Evolutionary conservation across 257 asterid genomes (phyloP).

Genomic region (Primulina eburnea): DNA sequence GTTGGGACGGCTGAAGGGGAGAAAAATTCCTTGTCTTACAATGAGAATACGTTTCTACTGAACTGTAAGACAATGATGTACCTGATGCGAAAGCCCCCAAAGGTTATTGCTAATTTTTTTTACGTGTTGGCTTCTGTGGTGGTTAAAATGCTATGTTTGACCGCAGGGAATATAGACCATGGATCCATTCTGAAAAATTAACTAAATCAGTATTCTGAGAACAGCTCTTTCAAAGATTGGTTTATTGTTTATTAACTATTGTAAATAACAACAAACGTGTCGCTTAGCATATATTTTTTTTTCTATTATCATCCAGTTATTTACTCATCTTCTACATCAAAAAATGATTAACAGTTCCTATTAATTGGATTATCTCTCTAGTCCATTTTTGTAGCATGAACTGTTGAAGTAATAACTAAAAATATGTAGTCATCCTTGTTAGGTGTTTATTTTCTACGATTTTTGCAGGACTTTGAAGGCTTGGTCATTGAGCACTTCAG

Average conservation of each 20-base stretch:
- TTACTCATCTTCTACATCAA: not conserved
- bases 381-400: not conserved
- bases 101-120: slow-evolving; percentile 48
- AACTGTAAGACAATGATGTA: slow-evolving; percentile 97
- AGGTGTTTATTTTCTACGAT: not conserved
- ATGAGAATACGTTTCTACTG: slow-evolving; percentile 87
- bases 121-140: slow-evolving; percentile 6
- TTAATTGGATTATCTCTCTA: not conserved
- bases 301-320: not conserved
- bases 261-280: not conserved
- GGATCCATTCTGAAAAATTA: not conserved
- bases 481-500: slow-evolving; percentile 74
- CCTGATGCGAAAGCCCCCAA: slow-evolving; percentile 85
- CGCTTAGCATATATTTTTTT: not conserved
- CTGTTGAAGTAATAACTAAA: not conserved
- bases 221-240: not conserved
- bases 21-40: slow-evolving; percentile 90
- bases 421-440: not conserved
- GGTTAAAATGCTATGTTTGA: not conserved
- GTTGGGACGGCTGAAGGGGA: slow-evolving; percentile 99
- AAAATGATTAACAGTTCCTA: slow-evolving; percentile 3
- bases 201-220: not conserved
- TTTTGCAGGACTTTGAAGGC: slow-evolving; percentile 76
- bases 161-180: not conserved
- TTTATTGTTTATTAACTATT: not conserved